Evolutionary conservation across 2,329 filamentous ascomycete species (phyloP), one percentile per base, ranked within the genome.

Genomic region (Cercospora sp.): DNA sequence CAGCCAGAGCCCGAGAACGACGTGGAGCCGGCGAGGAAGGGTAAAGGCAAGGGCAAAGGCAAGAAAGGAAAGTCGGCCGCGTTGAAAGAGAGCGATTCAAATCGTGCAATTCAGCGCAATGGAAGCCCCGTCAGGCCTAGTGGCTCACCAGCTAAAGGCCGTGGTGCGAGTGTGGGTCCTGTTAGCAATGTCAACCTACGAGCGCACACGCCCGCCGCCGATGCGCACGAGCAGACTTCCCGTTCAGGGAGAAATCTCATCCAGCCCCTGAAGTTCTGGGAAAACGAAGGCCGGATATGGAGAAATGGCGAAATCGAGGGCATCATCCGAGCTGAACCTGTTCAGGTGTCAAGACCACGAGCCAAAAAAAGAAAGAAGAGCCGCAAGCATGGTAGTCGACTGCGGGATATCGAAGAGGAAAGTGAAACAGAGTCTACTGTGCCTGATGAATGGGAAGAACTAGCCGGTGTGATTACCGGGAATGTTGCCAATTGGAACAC

Each of bases 221-320:
- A 88, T 63, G 82, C 81, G 28, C 82, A 87, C 70, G 83, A 84
- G 32, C 86, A 84, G 55, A 91, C 90, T 61, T 86, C 86, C n/a
- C 89, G 93, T 64, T 94, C 90, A 12, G 94, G 93, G 2, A 88
- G 95, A 66, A 87, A 88, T 63, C 92, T 91, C 9, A 89, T 92
- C 70, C 88, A 88, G 69, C 95, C 94, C 0, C 81, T 97, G 37
- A 88, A 92, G 28, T 97, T 87, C 77, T 98, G 94, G 94, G 89
- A 89, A 74, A 93, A 93, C 72, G 94, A 98, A 78, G 87, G 87
- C 64, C 87, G 91, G 58, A 87, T 93, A 24, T 92, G 89, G 75
- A 83, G 86, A 18, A 86, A 88, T 26, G 87, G 89, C 1, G 89
- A 86, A 12, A 89, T 94, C 73, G 91, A 92, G 76, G 91, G 92